These are phyloP conservation scores for Ophiorrhiza pumila DNA, from an alignment of 257 asterid genomes.

Conservation along the genomic window DNA sequence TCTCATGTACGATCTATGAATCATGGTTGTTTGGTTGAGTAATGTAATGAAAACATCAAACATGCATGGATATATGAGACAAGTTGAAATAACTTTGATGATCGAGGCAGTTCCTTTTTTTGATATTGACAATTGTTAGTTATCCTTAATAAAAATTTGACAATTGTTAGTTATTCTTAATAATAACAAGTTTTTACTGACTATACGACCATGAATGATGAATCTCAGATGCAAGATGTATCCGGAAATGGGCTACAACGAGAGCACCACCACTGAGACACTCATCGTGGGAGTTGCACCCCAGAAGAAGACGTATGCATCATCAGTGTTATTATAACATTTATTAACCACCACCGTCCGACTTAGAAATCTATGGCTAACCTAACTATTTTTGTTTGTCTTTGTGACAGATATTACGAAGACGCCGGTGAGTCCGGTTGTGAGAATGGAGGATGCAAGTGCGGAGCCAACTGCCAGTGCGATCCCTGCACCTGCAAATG, in stretches of 20 bases:
- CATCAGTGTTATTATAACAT: no score
- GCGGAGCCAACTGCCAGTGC: slow-evolving; percentile 82
- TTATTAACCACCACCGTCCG: no score
- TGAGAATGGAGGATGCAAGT: slow-evolving; percentile 81
- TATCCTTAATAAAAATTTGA: no score
- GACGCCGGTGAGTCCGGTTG: slow-evolving; percentile 36
- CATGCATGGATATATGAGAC: no score
- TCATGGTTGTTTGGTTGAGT: no score
- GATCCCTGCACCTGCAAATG: slow-evolving; percentile 84
- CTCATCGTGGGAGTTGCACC: slow-evolving; percentile 71
- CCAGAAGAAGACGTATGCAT: slow-evolving; percentile 43
- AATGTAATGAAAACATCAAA: no score
- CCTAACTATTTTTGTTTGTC: no score
- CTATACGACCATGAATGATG: not conserved
- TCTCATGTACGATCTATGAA: not conserved
- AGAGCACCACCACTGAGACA: slow-evolving; percentile 40
- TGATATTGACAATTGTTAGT: no score
- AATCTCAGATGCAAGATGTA: slow-evolving; percentile 66
- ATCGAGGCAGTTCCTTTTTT: no score
- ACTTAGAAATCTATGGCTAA: no score
- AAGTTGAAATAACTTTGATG: no score
- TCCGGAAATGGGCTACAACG: slow-evolving; percentile 55
- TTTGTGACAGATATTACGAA: slow-evolving; percentile 50
- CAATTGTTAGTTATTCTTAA: no score
- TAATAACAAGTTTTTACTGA: not conserved